Evolutionary conservation across 805 yeast genomes (phyloP), one percentile per base, ranked within the genome.

Genomic region (Candida ulmi): DNA sequence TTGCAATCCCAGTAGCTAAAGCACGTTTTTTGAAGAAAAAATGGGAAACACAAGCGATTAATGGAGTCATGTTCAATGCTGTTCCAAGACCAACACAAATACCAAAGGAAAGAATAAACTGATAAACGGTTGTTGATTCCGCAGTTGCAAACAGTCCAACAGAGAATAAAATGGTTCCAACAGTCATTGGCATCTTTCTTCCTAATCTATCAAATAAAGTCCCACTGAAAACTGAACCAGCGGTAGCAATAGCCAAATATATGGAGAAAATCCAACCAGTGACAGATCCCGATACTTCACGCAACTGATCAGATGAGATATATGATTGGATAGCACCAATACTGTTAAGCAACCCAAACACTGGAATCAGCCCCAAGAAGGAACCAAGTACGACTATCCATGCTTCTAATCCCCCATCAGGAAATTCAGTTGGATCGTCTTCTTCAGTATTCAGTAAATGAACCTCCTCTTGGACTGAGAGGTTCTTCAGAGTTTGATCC

Each of bases 261-360:
- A 81, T 62, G 7, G 88, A 80, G 50, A 81, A 82, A 40, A 81
- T 75, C 86, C 87, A 79, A 13, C 52, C 54, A 3, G 84, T 71
- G 3, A 74, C 65, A 1, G 83, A 68, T 1, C 76, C 64, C 5
- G 74, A 61, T 1, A 68, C 66, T 23, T 65, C 52, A 5, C 63
- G 66, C 48, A 82, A 61, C 56, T 82, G 88, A 57, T 81, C 54
- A 24, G 53, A 47, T 1, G 68, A 68, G 5, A 82, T 71, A 49
- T 81, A 80, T 0, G 83, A 71, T 57, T 82, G 81, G 30, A 82
- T 68, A 0, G 82, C 81, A 40, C 90, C 88, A 23, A 77, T 63
- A 0, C 83, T 65, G 47, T 80, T 80, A 42, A 78, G 58, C 29
- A 78, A 54, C 1, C 90, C 88, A 43, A 78, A 72, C 15, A 69